Evolutionary conservation across 257 asterid species (phyloP), one percentile per base, ranked within the genome.

Genomic region (Dorcoceras hygrometricum): DNA sequence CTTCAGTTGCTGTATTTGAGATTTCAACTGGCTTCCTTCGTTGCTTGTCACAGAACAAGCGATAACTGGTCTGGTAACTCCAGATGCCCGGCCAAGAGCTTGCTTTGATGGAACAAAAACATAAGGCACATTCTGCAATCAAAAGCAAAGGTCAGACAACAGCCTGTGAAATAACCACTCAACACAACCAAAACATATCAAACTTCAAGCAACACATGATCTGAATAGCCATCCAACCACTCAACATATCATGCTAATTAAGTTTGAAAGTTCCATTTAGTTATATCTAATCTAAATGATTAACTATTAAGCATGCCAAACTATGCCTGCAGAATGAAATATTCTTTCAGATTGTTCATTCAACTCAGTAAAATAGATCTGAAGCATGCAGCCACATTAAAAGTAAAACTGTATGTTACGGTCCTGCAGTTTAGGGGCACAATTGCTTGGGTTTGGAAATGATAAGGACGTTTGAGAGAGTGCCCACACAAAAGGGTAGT

Each of bases 81-180:
- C 96, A 77, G 96, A 91, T 26, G 97, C 97, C 10, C 97, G 82
- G 24, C 96, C 96, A 55, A 91, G 92, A 68, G 85, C 85, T 77
- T 77, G 78, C 62, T 80, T 80, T 22, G 82, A 80, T 43, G 78
- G 78, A 27, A 80, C 75, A 25, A 80, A 80, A 26, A 80, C 85
- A 34, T 80, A 80, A 18, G 85, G 85, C 50, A 80, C 82, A 57
- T 80, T 80, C 85, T 80, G 77, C 66, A 59, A 62, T 46, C 54
- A 46, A 46, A 57, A 2, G 39, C 3, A 32, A 60, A 9, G n/a
- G 36, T 16, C 25, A 23, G 10, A 34, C 67, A 32, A 16, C 9
- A 51, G 32, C 20, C 19, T 18, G 25, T 23, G 51, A 56, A 7
- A 46, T 2, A 11, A 18, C 54, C 22, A 46, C 22, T 46, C 51